Evolutionary conservation across 257 asterid genomes (phyloP), one percentile per base, ranked within the genome.

Genomic region (Perilla frutescens): DNA sequence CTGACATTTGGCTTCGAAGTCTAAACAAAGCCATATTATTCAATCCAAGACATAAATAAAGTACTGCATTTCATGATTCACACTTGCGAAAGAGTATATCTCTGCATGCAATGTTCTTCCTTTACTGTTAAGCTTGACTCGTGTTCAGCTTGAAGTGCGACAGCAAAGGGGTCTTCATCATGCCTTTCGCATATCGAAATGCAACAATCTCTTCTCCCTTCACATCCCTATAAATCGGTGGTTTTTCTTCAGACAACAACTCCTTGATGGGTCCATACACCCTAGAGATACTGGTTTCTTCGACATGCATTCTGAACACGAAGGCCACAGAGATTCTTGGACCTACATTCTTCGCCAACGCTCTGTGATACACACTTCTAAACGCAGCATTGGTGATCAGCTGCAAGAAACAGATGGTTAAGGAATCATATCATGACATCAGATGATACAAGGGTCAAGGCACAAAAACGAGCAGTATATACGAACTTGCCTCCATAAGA

Each of bases 251-350:
- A 0, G 80, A 68, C 40, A 77, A 14, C 76, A 81, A 6, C 62
- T 82, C 86, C 65, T 82, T 65, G 14, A 82, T 69, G 54, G 69
- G 78, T 2, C 78, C 78, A 0, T 64, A 63, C 3, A 53, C 7
- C 61, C 26, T 29, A 5, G 72, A 63, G 10, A 6, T 32, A 6
- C 2, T 31, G 5, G 36, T 41, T 7, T 50, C 34, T 7, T 13
- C 20, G 2, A 62, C 12, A 31, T 73, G 77, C 70, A 54, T 63
- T 26, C 70, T 12, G 34, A 83, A 75, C 15, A 77, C 82, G 65
- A 79, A 14, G 0, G 87, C 87, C 1, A 81, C 60, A 0, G 88
- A 86, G 3, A 86, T 64, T 48, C 87, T 84, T 7, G 90, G 86
- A 1, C 84, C 86, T 1, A 6, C 77, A 1, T 10, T 34, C 13